Conservation (phyloP, 352 stramenopile genomes). For the Phytophthora vignae region DNA sequence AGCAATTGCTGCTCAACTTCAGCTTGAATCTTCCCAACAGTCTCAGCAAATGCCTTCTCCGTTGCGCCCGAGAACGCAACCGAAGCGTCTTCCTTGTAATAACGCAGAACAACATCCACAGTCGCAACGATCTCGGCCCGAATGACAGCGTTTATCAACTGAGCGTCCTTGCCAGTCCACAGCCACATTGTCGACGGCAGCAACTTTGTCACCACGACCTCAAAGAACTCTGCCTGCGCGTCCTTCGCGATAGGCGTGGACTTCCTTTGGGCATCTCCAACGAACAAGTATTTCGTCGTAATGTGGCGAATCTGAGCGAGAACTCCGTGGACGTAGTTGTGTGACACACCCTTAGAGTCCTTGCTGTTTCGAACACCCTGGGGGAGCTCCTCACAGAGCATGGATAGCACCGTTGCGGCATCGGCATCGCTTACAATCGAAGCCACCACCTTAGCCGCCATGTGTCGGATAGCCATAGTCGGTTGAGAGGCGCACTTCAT, state of each 20-base stretch:
- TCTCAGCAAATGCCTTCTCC: slow-evolving; percentile 21
- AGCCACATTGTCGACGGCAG: slow-evolving; percentile 61
- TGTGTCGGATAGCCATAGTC: slow-evolving; percentile 81
- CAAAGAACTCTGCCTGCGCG: slow-evolving; percentile 34
- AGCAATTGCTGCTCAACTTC: slow-evolving; percentile 44
- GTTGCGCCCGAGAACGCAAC: slow-evolving; percentile 17
- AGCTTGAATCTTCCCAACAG: slow-evolving; percentile 26
- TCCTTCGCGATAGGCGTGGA: slow-evolving; percentile 12
- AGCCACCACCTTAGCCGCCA: slow-evolving; percentile 81
- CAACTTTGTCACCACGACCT: slow-evolving; percentile 42
- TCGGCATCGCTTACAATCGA: slow-evolving; percentile 71
- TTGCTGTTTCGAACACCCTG: slow-evolving; percentile 32
- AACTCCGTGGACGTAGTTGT: slow-evolving; percentile 74
- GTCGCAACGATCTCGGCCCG: slow-evolving; percentile 62
- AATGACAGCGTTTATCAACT: slow-evolving; percentile 47
- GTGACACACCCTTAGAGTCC: slow-evolving; percentile 34
- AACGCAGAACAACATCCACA: slow-evolving; percentile 51
- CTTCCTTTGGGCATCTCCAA: slow-evolving; percentile 13
- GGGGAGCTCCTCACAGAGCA: slow-evolving; percentile 52
- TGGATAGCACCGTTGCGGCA: slow-evolving; percentile 47
- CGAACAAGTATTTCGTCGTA: slow-evolving; percentile 46
- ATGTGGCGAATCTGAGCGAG: slow-evolving; percentile 69
- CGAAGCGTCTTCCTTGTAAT: slow-evolving; percentile 27
- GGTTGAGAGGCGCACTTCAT: slow-evolving; percentile 71
- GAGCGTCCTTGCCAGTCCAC: slow-evolving; percentile 29